Conservation (phyloP, 176 grass and related monocot species). For the Carex kokanica region DNA sequence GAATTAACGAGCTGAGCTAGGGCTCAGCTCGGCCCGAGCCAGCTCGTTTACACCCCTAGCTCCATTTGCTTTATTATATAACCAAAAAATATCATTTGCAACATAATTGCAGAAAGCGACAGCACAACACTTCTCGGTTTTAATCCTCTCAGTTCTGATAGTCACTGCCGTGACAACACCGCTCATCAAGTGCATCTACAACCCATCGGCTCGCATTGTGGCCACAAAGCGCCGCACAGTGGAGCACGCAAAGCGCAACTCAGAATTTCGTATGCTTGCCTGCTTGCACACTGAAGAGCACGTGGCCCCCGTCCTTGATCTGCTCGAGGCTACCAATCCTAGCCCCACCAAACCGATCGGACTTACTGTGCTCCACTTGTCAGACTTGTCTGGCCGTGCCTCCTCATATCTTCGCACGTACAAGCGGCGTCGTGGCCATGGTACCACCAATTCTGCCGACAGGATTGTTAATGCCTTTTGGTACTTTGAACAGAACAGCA, state of each 20-base stretch:
- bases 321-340: constrained; percentile 31
- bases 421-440: constrained; percentile 12
- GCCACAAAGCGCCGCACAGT: constrained; percentile 29
- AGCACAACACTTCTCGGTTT: constrained; percentile 40
- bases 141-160: constrained; percentile 38
- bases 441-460: constrained; percentile 34
- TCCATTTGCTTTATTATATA: neutral
- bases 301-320: constrained; percentile 54
- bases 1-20: no score
- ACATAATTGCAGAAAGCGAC: constrained; percentile 32
- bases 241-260: constrained; percentile 21
- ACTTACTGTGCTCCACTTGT: constrained; percentile 65
- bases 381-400: constrained; percentile 47
- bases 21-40: no score
- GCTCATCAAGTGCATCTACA: constrained; percentile 65
- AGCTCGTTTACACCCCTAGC: no score
- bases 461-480: constrained; percentile 65
- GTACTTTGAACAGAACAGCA: constrained; percentile 47
- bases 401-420: constrained; percentile 50
- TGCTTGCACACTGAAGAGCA: constrained; percentile 72
- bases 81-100: neutral
- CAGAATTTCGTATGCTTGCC: constrained; percentile 46
- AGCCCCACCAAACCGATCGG: constrained; percentile 37
- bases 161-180: constrained; percentile 40
- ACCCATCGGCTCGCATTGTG: constrained; percentile 42